A percentile compares a stretch with the other conserved stretches of the same genome.
Evolutionary conservation across 768 basidiomycete genomes (phyloP).

Genomic region (Tubosaeta brunneosetosa): DNA sequence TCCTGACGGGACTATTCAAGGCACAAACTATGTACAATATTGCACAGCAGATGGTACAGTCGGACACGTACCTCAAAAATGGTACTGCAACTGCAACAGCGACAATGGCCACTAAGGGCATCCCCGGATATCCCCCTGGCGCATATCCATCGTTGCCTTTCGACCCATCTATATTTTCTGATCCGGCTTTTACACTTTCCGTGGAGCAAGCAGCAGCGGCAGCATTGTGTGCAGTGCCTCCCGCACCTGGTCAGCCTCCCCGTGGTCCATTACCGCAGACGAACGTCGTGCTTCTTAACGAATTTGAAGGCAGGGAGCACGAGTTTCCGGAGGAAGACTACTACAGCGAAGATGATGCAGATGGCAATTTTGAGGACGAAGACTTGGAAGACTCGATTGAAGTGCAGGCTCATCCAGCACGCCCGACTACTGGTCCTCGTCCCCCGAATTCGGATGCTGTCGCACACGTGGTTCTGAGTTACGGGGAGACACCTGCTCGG

Average conservation of each 20-base stretch:
- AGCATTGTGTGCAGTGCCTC: constrained; percentile 28
- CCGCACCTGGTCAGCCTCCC: constrained; percentile 29
- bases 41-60: constrained; percentile 61
- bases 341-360: constrained; percentile 45
- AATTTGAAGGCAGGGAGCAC: constrained; percentile 34
- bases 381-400: constrained; percentile 32
- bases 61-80: constrained; percentile 36
- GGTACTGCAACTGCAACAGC: constrained; percentile 29
- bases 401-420: constrained; percentile 22
- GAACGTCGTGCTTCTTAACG: constrained; percentile 38
- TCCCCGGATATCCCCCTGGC: constrained; percentile 39
- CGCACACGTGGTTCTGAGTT: constrained; percentile 40
- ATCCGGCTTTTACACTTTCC: constrained; percentile 48
- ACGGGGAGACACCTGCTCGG: constrained; percentile 30
- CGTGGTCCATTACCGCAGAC: constrained; percentile 30
- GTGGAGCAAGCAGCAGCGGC: constrained; percentile 46
- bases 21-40: constrained; percentile 64
- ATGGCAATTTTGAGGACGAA: constrained; percentile 39
- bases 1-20: constrained; percentile 35
- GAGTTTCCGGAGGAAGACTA: constrained; percentile 40
- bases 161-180: constrained; percentile 50
- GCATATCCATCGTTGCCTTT: constrained; percentile 42
- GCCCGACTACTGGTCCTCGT: constrained; percentile 15
- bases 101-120: constrained; percentile 32
- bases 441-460: constrained; percentile 23